Evolutionary conservation across 306 rosid genomes (phyloP).

Genomic region (Heteromeles arbutifolia): DNA sequence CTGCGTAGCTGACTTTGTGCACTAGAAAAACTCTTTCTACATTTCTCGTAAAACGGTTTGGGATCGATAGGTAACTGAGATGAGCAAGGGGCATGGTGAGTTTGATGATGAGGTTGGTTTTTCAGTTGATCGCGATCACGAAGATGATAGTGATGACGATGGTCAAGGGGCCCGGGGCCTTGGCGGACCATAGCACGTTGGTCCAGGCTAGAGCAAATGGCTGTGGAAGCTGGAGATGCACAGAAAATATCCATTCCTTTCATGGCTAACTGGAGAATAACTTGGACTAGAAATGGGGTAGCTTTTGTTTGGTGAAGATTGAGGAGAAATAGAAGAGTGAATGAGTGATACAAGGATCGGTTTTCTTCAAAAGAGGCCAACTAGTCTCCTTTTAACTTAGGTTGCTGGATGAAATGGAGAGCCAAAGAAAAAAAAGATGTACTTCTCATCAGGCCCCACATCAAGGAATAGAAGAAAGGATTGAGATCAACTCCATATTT

Average conservation of each 20-base stretch:
- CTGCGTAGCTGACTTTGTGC: conserved; percentile 27
- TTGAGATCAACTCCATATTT: no score
- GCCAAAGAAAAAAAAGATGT: conserved; percentile 5
- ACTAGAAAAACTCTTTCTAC: conserved; percentile 38
- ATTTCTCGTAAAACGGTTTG: conserved; percentile 38
- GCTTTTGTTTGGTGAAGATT: not conserved
- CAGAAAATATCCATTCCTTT: conserved; percentile 60
- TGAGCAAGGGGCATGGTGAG: conserved; percentile 53
- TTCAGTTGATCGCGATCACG: conserved; percentile 24
- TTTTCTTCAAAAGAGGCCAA: conserved; percentile 13
- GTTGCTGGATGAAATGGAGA: not conserved
- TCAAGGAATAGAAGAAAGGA: not conserved
- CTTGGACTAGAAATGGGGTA: not conserved
- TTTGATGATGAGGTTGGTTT: conserved; percentile 5
- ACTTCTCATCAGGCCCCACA: conserved; percentile 22
- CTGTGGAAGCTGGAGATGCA: conserved; percentile 67
- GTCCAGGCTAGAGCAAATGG: conserved; percentile 46
- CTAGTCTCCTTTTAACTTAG: conserved; percentile 13
- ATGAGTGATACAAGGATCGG: not conserved
- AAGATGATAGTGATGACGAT: conserved; percentile 1
- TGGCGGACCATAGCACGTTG: conserved; percentile 32
- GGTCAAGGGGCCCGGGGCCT: conserved; percentile 15
- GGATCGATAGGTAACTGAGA: conserved; percentile 63
- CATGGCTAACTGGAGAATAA: conserved; percentile 20
- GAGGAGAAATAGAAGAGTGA: not conserved